Evolutionary conservation across 768 basidiomycete species (phyloP).

Genomic region (Erythrobasidium yunnanense): DNA sequence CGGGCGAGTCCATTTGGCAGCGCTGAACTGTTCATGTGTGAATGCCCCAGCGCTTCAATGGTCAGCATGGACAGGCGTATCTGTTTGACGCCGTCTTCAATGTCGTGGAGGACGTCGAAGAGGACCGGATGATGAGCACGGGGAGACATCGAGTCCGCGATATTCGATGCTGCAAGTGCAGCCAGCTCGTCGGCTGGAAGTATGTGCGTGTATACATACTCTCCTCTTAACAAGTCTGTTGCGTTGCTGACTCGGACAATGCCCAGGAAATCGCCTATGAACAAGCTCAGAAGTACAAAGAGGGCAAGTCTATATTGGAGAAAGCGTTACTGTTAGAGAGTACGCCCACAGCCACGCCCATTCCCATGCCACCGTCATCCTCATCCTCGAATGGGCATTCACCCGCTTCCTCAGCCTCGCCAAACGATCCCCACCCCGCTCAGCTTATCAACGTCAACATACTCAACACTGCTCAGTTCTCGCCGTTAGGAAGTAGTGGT

Average conservation of each 20-base stretch:
- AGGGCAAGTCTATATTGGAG: slow-evolving; percentile 96
- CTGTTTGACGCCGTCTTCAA: slow-evolving; percentile 45
- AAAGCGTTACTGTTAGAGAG: slow-evolving; percentile 28
- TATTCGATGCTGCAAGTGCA: slow-evolving; percentile 85
- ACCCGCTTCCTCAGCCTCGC: background rate
- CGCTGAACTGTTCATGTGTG: background rate
- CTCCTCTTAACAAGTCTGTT: background rate
- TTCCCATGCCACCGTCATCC: background rate
- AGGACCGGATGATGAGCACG: slow-evolving; percentile 90
- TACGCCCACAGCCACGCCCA: background rate
- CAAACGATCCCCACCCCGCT: background rate
- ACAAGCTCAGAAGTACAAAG: slow-evolving; percentile 85
- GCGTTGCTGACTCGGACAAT: background rate
- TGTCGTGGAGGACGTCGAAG: slow-evolving; percentile 74
- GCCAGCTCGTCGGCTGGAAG: slow-evolving; percentile 87
- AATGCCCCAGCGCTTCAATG: slow-evolving; percentile 18
- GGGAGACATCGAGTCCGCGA: slow-evolving; percentile 93
- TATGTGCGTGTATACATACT: slow-evolving; percentile 55
- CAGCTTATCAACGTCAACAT: slow-evolving; percentile 16
- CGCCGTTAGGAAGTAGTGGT: no score
- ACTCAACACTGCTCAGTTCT: background rate
- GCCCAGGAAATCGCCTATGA: slow-evolving; percentile 89
- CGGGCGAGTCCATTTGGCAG: background rate
- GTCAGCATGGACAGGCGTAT: slow-evolving; percentile 24
- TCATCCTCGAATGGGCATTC: background rate